A percentile compares a stretch with the other conserved stretches of the same genome.
Evolutionary conservation across 805 yeast species (phyloP).

Genomic region (Spathaspora passalidarum): DNA sequence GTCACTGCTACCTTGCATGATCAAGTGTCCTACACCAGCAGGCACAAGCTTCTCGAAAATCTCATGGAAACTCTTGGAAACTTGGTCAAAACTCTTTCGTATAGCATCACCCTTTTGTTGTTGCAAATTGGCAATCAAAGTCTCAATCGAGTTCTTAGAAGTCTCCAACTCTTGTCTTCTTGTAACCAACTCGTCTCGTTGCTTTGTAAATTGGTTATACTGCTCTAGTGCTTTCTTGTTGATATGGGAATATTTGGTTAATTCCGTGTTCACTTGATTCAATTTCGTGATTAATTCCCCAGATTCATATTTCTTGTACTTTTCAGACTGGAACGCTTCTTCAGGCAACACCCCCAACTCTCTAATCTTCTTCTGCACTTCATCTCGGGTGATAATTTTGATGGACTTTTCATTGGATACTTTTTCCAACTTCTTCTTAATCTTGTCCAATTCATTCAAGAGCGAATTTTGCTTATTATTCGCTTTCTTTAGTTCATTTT

Average conservation of each 20-base stretch:
- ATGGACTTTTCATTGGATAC: slow-evolving; percentile 59
- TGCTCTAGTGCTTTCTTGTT: slow-evolving; percentile 91
- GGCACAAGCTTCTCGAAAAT: slow-evolving; percentile 84
- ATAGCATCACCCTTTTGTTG: slow-evolving; percentile 83
- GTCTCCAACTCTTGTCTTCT: slow-evolving; percentile 68
- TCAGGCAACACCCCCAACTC: slow-evolving; percentile 90
- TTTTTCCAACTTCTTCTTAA: slow-evolving; percentile 63
- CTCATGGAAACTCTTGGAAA: slow-evolving; percentile 67
- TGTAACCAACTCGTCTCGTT: slow-evolving; percentile 60
- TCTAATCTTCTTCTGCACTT: slow-evolving; percentile 66
- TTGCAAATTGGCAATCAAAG: slow-evolving; percentile 65
- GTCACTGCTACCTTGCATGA: slow-evolving; percentile 51
- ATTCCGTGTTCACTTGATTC: slow-evolving; percentile 51
- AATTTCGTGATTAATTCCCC: slow-evolving; percentile 53
- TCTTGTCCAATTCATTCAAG: slow-evolving; percentile 55
- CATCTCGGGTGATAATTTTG: slow-evolving; percentile 61
- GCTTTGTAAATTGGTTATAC: slow-evolving; percentile 65
- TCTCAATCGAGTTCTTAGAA: slow-evolving; percentile 71
- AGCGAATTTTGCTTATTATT: slow-evolving; percentile 56
- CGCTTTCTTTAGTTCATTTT: slow-evolving; percentile 43
- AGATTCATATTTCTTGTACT: slow-evolving; percentile 44
- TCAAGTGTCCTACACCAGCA: slow-evolving; percentile 69
- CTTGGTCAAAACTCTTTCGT: slow-evolving; percentile 69
- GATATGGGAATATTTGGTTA: slow-evolving; percentile 69
- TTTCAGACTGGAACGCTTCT: slow-evolving; percentile 55